phyloP scores from a whole-genome alignment of 345 rosid species.

The Murraya koenigii region DNA sequence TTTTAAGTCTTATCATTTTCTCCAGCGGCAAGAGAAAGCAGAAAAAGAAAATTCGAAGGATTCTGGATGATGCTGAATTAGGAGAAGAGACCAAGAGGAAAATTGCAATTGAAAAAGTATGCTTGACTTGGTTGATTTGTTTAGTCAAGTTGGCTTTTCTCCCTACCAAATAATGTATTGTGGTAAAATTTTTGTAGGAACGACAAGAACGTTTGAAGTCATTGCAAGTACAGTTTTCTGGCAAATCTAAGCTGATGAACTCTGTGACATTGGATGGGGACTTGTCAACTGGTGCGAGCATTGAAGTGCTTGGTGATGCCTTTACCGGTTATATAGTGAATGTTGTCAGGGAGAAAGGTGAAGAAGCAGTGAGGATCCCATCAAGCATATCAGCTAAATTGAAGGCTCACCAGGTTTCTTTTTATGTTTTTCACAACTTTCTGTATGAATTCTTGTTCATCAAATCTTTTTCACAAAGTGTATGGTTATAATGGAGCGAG shows the following conservation, averaged over 20 bases:
- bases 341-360: slow-evolving; percentile 96
- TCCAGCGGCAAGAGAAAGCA: slow-evolving; percentile 63
- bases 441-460: neutral
- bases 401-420: slow-evolving; percentile 91
- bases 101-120: slow-evolving; percentile 97
- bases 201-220: slow-evolving; percentile 96
- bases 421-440: slow-evolving; percentile 5
- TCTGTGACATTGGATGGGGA: slow-evolving; percentile 42
- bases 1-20: slow-evolving; percentile 21
- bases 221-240: slow-evolving; percentile 66
- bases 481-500: neutral
- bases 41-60: slow-evolving; percentile 89
- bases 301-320: slow-evolving; percentile 86
- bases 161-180: slow-evolving; percentile 19
- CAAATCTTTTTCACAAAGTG: neutral
- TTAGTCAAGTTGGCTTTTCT: slow-evolving; percentile 10
- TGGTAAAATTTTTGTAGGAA: slow-evolving; percentile 52
- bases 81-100: slow-evolving; percentile 96
- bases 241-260: slow-evolving; percentile 51
- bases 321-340: slow-evolving; percentile 81
- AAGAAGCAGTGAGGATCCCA: slow-evolving; percentile 87
- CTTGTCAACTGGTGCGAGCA: slow-evolving; percentile 57
- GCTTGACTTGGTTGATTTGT: slow-evolving; percentile 13
- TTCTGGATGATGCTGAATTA: slow-evolving; percentile 94
- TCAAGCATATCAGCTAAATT: slow-evolving; percentile 83